Evolutionary conservation across 192 early-diverging fungal genomes (phyloP), one percentile per base, ranked within the genome.

Genomic region (Chytriomyces sp.): DNA sequence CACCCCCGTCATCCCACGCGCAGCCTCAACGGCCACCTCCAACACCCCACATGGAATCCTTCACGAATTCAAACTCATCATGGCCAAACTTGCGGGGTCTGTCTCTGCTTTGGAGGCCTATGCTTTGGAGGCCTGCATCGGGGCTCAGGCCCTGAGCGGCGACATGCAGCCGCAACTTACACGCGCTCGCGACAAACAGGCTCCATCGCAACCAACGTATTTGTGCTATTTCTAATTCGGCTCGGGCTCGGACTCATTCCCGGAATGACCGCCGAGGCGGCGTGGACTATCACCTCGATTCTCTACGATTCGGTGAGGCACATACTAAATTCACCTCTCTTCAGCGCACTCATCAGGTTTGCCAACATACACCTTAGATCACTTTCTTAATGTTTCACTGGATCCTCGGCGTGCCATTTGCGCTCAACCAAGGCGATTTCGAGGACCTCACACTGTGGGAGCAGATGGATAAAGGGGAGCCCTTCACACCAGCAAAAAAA

Each of bases 341-440:
- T n/a, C n/a, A n/a, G n/a, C n/a, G n/a, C n/a, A n/a, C n/a, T n/a
- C n/a, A n/a, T n/a, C n/a, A n/a, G n/a, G n/a, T n/a, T n/a, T n/a
- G n/a, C n/a, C n/a, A n/a, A n/a, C n/a, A n/a, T n/a, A n/a, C n/a
- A n/a, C n/a, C n/a, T 40, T 36, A 95, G 94, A 87, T 91, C 78
- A 89, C 87, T n/a, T 98, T 95, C 81, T 85, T 99, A 72, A 95
- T 98, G 93, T 99, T 99, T 78, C 97, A 99, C 80, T 92, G 93
- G 85, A 88, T 99, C 57, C 91, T 91, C 54, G 95, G 96, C n/a
- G 93, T 93, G 25, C 97, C 97, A 39, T 99, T 96, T 73, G 91
- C 93, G 72, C 87, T 94, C 32, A 92, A 94, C 74, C 94, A 96
- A 80, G 94, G 94, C 54, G 95, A 93, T 2, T 96, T 92, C 64